phyloP scores from a whole-genome alignment of 768 basidiomycete genomes.

The Nidularia sp. region DNA sequence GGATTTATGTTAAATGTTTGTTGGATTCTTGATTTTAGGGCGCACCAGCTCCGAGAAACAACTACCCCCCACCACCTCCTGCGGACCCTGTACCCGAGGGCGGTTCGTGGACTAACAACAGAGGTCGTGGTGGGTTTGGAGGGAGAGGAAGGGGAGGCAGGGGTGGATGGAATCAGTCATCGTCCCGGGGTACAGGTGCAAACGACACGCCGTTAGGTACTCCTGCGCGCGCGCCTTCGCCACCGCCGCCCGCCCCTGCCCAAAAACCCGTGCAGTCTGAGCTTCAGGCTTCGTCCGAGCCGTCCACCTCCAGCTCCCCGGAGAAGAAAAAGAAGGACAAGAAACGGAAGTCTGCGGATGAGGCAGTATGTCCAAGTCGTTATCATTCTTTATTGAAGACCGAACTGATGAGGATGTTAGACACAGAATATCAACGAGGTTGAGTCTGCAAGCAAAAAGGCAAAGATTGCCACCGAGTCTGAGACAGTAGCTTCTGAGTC shows the following conservation, averaged over 20 bases:
- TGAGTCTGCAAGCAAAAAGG: constrained; percentile 21
- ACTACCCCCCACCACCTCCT: constrained; percentile 14
- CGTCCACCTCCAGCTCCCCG: too few species aligned
- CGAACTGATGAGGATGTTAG: background rate
- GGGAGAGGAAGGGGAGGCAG: constrained; percentile 28
- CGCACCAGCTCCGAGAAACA: constrained; percentile 11
- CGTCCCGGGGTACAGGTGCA: constrained; percentile 47
- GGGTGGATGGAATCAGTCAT: constrained; percentile 14
- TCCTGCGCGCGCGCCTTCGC: constrained; percentile 30
- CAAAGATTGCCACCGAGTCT: constrained; percentile 15
- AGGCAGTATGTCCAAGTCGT: constrained; percentile 11
- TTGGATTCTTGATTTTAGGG: background rate
- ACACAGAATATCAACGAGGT: background rate
- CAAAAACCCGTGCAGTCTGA: background rate
- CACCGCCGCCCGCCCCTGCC: constrained; percentile 4
- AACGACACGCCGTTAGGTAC: constrained; percentile 72
- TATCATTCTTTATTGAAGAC: background rate
- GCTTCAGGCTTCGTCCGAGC: constrained; percentile 2
- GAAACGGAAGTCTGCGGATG: constrained; percentile 28
- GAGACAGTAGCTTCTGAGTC: constrained; percentile 7
- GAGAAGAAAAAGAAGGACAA: constrained; percentile 29
- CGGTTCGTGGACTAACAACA: constrained; percentile 6
- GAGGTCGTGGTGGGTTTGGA: constrained; percentile 16
- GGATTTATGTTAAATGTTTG: background rate
- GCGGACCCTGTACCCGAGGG: constrained; percentile 2